Percentiles rank a stretch among this genome's conserved stretches.
These are phyloP conservation scores for Senna tora DNA, from an alignment of 306 rosid genomes.

Conservation along the genomic window DNA sequence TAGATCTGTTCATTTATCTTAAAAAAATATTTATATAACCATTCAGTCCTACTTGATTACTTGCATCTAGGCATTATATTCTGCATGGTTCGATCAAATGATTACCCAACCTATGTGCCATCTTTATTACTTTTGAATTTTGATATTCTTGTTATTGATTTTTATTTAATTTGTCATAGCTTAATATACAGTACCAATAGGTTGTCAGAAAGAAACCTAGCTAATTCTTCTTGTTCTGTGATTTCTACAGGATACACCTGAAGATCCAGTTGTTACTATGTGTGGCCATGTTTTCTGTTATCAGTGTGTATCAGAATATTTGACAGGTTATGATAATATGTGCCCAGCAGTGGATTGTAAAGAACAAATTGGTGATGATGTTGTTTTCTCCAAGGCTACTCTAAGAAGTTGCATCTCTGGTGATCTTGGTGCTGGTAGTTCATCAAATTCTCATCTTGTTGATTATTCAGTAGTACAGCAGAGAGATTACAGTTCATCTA, in stretches of 20 bases:
- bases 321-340: constrained; percentile 77
- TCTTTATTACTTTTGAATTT: constrained; percentile 3
- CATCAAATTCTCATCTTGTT: constrained; percentile 41
- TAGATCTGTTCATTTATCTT: neutral
- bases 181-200: constrained; percentile 16
- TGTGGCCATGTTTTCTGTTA: constrained; percentile 96
- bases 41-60: neutral
- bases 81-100: neutral
- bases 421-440: constrained; percentile 53
- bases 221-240: constrained; percentile 41
- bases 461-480: constrained; percentile 67
- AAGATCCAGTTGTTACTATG: constrained; percentile 81
- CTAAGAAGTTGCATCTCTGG: constrained; percentile 72
- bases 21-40: too few species aligned
- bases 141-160: constrained; percentile 22
- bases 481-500: constrained; percentile 75
- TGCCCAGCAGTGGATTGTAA: constrained; percentile 83
- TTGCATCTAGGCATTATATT: neutral
- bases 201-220: constrained; percentile 25
- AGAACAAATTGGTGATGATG: constrained; percentile 65
- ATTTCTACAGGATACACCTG: constrained; percentile 86
- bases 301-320: constrained; percentile 81
- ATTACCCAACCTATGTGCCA: constrained; percentile 18
- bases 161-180: constrained; percentile 13
- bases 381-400: constrained; percentile 80